phyloP scores from a whole-genome alignment of 306 rosid species.

The Corylus avellana region DNA sequence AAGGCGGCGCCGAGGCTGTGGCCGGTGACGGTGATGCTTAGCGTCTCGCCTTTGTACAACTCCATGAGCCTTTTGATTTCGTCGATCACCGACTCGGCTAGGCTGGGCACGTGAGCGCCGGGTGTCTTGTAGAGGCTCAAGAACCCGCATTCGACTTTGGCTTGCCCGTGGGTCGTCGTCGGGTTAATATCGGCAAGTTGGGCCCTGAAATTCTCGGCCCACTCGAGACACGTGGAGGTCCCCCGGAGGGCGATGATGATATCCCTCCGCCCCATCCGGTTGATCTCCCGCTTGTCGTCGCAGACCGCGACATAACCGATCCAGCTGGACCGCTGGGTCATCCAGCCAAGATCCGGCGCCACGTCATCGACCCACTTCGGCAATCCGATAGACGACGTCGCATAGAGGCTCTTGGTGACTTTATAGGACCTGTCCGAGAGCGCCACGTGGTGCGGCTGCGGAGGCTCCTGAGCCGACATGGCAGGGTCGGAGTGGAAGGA shows the following conservation, averaged over 20 bases:
- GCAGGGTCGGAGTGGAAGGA: slow-evolving; percentile 72
- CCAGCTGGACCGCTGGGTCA: slow-evolving; percentile 97
- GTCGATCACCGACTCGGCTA: slow-evolving; percentile 66
- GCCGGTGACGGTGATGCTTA: slow-evolving; percentile 83
- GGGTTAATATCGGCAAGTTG: slow-evolving; percentile 39
- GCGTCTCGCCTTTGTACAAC: slow-evolving; percentile 57
- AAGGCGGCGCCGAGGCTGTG: slow-evolving; percentile 89
- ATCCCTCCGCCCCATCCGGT: slow-evolving; percentile 81
- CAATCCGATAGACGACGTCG: slow-evolving; percentile 77
- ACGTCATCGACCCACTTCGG: slow-evolving; percentile 78
- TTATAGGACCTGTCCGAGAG: slow-evolving; percentile 58
- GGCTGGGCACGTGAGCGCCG: slow-evolving; percentile 73
- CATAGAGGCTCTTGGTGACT: slow-evolving; percentile 83
- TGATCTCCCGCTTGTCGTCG: slow-evolving; percentile 69
- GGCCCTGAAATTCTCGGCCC: slow-evolving; percentile 89
- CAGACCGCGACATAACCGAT: slow-evolving; percentile 92
- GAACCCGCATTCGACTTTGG: slow-evolving; percentile 84
- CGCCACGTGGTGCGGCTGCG: slow-evolving; percentile 45
- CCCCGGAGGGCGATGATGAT: slow-evolving; percentile 87
- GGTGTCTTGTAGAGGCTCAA: slow-evolving; percentile 65
- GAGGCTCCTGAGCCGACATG: slow-evolving; percentile 57
- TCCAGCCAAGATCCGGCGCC: slow-evolving; percentile 94
- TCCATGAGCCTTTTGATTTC: slow-evolving; percentile 58
- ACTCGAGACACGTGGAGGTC: slow-evolving; percentile 89
- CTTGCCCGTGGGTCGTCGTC: slow-evolving; percentile 10